Evolutionary conservation across 805 yeast genomes (phyloP).

Genomic region (Pichia nanzhaoensis): DNA sequence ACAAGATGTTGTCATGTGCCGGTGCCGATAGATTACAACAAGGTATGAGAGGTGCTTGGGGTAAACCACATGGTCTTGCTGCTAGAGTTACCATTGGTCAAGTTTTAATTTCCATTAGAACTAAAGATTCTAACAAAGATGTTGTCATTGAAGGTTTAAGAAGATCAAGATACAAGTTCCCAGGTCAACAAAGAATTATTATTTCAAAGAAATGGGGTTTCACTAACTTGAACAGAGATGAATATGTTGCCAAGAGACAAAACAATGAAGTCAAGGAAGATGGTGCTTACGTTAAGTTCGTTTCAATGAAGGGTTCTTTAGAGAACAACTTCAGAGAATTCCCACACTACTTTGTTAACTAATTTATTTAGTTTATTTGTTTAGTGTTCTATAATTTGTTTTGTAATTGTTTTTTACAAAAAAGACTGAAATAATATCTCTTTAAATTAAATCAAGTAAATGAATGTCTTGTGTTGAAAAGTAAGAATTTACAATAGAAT

Average conservation of each 20-base stretch:
- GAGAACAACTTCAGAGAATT: conserved; percentile 85
- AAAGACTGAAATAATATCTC: not conserved
- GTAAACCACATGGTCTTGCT: conserved; percentile 99
- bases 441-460: too few species aligned
- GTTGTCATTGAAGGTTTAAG: conserved; percentile 98
- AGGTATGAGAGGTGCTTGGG: conserved; percentile 99
- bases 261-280: conserved; percentile 99
- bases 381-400: conserved; percentile 4
- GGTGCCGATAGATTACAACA: conserved; percentile 99
- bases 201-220: conserved; percentile 99
- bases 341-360: conserved; percentile 73
- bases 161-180: conserved; percentile 99
- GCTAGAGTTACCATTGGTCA: conserved; percentile 99
- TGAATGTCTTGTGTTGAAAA: too few species aligned
- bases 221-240: conserved; percentile 98
- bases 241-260: conserved; percentile 88
- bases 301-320: conserved; percentile 92
- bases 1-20: conserved; percentile 99
- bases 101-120: conserved; percentile 95
- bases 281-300: conserved; percentile 99
- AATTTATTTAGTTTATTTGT: conserved; percentile 9
- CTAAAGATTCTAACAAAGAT: conserved; percentile 96
- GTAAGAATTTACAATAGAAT: too few species aligned
- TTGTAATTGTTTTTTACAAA: conserved; percentile 4
- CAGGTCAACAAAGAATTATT: conserved; percentile 99